Conservation (phyloP, 2,329 filamentous ascomycete species). For the Stagonosporopsis cucurbitacearum region DNA sequence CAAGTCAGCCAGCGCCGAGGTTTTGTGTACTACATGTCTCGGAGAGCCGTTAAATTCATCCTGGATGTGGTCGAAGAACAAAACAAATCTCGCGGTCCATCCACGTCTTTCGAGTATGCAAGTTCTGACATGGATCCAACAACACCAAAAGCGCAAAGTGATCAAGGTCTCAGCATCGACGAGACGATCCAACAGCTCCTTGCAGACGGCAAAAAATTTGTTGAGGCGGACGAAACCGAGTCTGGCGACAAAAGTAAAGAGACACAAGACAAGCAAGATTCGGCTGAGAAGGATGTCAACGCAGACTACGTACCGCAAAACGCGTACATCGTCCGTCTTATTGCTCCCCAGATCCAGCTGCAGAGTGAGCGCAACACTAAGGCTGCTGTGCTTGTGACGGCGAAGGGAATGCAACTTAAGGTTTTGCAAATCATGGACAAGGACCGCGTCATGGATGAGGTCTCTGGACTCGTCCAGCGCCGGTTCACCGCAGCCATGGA, state of each 20-base stretch:
- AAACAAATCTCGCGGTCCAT: slow-evolving; percentile 63
- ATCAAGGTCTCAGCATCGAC: slow-evolving; percentile 72
- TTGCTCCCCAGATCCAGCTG: slow-evolving; percentile 96
- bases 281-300: slow-evolving; percentile 67
- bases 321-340: slow-evolving; percentile 91
- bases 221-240: slow-evolving; percentile 70
- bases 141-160: slow-evolving; percentile 51
- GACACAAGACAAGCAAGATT: slow-evolving; percentile 26
- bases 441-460: slow-evolving; percentile 85
- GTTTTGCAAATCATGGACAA: slow-evolving; percentile 99
- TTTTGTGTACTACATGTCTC: slow-evolving; percentile 97
- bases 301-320: slow-evolving; percentile 90
- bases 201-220: slow-evolving; percentile 81
- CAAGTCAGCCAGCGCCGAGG: slow-evolving; percentile 95
- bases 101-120: slow-evolving; percentile 28
- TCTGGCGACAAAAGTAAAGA: slow-evolving; percentile 16
- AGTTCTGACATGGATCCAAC: slow-evolving; percentile 31
- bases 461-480: slow-evolving; percentile 93
- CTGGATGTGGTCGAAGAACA: slow-evolving; percentile 97
- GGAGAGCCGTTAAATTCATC: slow-evolving; percentile 96
- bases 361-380: slow-evolving; percentile 98
- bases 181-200: slow-evolving; percentile 86
- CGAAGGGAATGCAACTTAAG: slow-evolving; percentile 98
- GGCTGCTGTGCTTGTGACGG: slow-evolving; percentile 93
- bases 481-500: slow-evolving; percentile 96